Evolutionary conservation across 2,329 filamentous ascomycete species (phyloP).

Genomic region (Aureobasidium subglaciale): DNA sequence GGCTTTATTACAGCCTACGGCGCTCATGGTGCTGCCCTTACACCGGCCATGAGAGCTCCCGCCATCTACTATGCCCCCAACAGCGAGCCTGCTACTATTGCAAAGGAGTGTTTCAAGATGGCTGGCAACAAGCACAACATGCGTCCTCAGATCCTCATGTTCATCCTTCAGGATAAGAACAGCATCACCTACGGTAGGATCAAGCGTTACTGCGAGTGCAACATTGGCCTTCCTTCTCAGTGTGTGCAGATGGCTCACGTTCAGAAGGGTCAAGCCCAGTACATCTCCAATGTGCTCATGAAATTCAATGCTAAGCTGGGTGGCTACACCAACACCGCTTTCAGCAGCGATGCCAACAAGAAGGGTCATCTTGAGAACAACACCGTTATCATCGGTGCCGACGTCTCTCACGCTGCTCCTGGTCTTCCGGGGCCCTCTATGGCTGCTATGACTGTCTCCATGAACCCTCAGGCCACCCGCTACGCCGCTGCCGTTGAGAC

Average conservation of each 20-base stretch:
- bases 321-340: slow-evolving; percentile 59
- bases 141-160: slow-evolving; percentile 69
- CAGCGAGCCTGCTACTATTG: slow-evolving; percentile 25
- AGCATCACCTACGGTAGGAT: slow-evolving; percentile 69
- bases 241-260: slow-evolving; percentile 69
- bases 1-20: slow-evolving; percentile 56
- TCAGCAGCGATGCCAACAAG: slow-evolving; percentile 26
- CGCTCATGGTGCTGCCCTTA: slow-evolving; percentile 54
- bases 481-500: slow-evolving; percentile 76
- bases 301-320: slow-evolving; percentile 96
- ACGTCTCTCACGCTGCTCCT: slow-evolving; percentile 78
- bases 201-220: slow-evolving; percentile 84
- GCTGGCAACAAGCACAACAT: slow-evolving; percentile 48
- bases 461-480: slow-evolving; percentile 62
- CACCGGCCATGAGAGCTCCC: slow-evolving; percentile 36
- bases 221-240: slow-evolving; percentile 76
- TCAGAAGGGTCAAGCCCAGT: slow-evolving; percentile 64
- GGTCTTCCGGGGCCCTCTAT: slow-evolving; percentile 64
- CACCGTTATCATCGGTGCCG: slow-evolving; percentile 82
- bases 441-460: slow-evolving; percentile 78
- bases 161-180: slow-evolving; percentile 67
- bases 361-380: slow-evolving; percentile 36
- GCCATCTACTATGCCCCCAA: slow-evolving; percentile 27
- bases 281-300: slow-evolving; percentile 90
- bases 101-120: slow-evolving; percentile 43